Evolutionary conservation across 495 filamentous ascomycete genomes (phyloP).

Genomic region (Lepraria neglecta): DNA sequence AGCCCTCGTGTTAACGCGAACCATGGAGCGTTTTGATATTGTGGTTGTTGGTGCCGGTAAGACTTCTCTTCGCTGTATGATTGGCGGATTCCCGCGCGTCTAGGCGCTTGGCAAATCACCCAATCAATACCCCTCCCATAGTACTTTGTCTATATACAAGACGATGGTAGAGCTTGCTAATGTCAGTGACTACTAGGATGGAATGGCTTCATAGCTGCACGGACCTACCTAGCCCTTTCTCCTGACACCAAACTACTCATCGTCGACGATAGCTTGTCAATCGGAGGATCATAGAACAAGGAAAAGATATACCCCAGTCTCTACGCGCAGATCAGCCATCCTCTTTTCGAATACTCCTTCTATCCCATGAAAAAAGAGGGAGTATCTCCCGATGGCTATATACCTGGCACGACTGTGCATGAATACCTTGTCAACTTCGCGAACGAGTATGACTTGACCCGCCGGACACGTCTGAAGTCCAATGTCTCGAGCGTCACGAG

Average conservation of each 20-base stretch:
- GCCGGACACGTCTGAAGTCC: conserved; percentile 23
- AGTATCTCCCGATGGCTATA: conserved; percentile 18
- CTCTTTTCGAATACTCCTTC: conserved; percentile 34
- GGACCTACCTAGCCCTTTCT: not conserved
- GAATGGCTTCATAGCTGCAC: not conserved
- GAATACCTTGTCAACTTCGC: conserved; percentile 25
- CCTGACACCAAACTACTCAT: conserved; percentile 32
- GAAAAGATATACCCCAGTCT: conserved; percentile 52
- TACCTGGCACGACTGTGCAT: conserved; percentile 26
- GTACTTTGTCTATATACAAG: too few relatives aligned
- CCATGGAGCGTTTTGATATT: too few relatives aligned
- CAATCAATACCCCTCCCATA: too few relatives aligned
- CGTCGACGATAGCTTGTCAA: conserved; percentile 42
- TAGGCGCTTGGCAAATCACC: too few relatives aligned
- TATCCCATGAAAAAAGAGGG: conserved; percentile 28
- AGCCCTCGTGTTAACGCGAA: too few relatives aligned
- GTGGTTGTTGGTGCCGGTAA: too few relatives aligned
- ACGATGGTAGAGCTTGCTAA: too few relatives aligned
- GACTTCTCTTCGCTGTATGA: too few relatives aligned
- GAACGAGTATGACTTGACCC: conserved; percentile 24
- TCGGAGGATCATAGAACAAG: conserved; percentile 62
- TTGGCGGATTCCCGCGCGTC: too few relatives aligned
- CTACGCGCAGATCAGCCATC: conserved; percentile 35
- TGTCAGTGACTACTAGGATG: not conserved
- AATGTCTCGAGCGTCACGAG: conserved; percentile 14